Conservation (phyloP, 148 eudicot genomes). For the Limonium bicolor region DNA sequence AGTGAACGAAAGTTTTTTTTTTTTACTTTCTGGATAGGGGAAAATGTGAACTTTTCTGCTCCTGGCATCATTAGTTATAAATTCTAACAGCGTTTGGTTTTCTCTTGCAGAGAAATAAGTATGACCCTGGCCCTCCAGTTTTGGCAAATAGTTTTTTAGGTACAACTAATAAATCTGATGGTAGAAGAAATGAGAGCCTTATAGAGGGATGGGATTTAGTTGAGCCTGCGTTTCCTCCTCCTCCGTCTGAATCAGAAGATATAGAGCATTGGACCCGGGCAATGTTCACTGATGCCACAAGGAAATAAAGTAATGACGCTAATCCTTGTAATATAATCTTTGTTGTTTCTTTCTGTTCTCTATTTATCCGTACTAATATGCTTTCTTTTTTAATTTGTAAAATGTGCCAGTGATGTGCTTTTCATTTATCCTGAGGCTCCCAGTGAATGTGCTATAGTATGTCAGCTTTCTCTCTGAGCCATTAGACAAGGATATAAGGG, state of each 20-base stretch:
- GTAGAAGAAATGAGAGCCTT: constrained; percentile 50
- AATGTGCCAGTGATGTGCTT: no score
- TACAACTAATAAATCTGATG: constrained; percentile 30
- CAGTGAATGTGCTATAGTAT: no score
- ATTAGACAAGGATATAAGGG: no score
- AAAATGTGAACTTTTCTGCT: no score
- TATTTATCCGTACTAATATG: no score
- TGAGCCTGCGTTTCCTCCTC: constrained; percentile 87
- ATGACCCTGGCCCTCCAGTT: constrained; percentile 29
- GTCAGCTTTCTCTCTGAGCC: no score
- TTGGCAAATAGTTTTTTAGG: constrained; percentile 49
- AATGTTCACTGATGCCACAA: constrained; percentile 94
- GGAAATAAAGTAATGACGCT: constrained; percentile 21
- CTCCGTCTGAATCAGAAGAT: constrained; percentile 86
- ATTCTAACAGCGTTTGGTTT: not conserved
- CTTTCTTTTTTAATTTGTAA: no score
- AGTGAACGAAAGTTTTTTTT: no score
- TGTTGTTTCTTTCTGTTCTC: no score
- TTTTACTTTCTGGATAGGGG: no score
- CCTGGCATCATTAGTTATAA: no score
- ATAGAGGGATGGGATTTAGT: constrained; percentile 90
- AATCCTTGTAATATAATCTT: constrained; percentile 1
- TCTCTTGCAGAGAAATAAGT: constrained; percentile 48
- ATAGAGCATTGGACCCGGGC: constrained; percentile 99
- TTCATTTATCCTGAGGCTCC: no score